Conservation (phyloP, 495 filamentous ascomycete genomes). For the Hypoxylon crocopeplum region DNA sequence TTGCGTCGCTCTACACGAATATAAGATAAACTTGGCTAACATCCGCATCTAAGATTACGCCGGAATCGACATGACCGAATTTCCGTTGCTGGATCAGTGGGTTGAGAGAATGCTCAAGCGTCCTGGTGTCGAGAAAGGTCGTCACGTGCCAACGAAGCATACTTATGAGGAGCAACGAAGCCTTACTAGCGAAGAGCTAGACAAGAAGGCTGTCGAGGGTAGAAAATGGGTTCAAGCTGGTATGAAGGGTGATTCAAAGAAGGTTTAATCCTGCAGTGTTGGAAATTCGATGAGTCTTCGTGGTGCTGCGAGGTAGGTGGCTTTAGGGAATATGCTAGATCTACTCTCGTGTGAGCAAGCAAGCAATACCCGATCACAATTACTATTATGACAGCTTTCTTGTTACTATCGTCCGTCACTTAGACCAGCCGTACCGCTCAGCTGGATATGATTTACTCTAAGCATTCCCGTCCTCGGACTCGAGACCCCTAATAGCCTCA, state of each 20-base stretch:
- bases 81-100: conserved; percentile 74
- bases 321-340: no score
- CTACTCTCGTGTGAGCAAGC: no score
- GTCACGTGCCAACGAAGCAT: conserved; percentile 75
- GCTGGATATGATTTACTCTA: no score
- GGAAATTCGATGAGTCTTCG: conserved; percentile 20
- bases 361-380: no score
- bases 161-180: conserved; percentile 61
- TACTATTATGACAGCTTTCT: no score
- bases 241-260: conserved; percentile 63
- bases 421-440: no score
- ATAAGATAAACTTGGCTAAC: background rate
- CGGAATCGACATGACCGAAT: conserved; percentile 77
- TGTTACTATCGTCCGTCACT: no score
- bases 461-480: no score
- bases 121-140: conserved; percentile 76
- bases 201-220: conserved; percentile 56
- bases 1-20: background rate
- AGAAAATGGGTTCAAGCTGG: conserved; percentile 68
- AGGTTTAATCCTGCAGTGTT: conserved; percentile 17
- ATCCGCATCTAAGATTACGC: conserved; percentile 62
- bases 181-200: conserved; percentile 52
- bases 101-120: conserved; percentile 67
- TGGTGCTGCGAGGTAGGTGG: no score
- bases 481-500: no score